Conservation (phyloP, 495 filamentous ascomycete genomes). For the Podospora pseudoanserina region DNA sequence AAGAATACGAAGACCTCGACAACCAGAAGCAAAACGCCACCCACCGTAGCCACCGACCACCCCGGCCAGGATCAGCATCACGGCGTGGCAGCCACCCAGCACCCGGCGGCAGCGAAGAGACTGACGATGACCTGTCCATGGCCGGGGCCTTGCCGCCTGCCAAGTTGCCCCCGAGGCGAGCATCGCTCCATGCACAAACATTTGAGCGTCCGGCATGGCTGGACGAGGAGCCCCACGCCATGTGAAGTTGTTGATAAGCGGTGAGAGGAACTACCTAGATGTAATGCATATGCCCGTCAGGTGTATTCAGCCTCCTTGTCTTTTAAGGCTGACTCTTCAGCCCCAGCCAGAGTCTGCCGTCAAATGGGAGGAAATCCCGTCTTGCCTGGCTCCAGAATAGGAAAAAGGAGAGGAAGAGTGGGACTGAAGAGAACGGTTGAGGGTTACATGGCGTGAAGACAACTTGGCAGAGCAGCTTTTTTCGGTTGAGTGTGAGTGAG, state of each 20-base stretch:
- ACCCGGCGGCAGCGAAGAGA: neutral
- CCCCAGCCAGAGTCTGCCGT: neutral
- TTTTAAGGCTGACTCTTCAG: neutral
- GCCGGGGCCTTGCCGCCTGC: neutral
- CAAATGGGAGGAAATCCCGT: neutral
- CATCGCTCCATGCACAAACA: conserved; percentile 8
- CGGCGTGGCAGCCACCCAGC: neutral
- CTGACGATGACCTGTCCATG: neutral
- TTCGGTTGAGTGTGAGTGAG: neutral
- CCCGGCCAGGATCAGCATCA: neutral
- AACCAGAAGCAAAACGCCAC: neutral
- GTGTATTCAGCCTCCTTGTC: neutral
- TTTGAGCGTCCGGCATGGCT: conserved; percentile 13
- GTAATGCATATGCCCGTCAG: neutral
- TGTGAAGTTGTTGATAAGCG: conserved; percentile 5
- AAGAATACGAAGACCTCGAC: neutral
- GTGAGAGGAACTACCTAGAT: conserved; percentile 33
- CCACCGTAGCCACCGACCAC: neutral
- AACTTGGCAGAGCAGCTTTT: neutral
- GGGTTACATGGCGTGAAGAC: neutral
- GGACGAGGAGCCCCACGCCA: conserved; percentile 14
- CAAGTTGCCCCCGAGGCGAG: conserved; percentile 6
- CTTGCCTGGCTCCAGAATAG: neutral
- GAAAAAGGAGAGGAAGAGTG: neutral
- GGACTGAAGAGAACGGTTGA: neutral